These are phyloP conservation scores for Clavispora asparagi DNA, from an alignment of 805 yeast genomes.

Conservation along the genomic window DNA sequence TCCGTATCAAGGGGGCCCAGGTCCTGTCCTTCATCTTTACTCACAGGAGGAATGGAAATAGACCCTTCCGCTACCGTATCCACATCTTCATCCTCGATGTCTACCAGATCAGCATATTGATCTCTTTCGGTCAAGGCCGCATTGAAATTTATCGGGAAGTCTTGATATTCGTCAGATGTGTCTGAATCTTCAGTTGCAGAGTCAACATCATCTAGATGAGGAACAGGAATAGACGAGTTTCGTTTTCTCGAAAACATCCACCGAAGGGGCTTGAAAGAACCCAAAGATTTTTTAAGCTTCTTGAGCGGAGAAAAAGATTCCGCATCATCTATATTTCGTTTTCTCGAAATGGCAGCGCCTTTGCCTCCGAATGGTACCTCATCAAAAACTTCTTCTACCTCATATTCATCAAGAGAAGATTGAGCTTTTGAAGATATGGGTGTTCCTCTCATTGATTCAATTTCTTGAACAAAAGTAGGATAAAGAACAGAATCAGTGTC, in stretches of 20 bases:
- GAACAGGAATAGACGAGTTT: background rate
- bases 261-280: constrained; percentile 6
- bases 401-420: background rate
- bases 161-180: background rate
- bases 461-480: constrained; percentile 10
- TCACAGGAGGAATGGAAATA: too few species aligned
- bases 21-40: too few species aligned
- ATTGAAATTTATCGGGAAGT: background rate
- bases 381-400: background rate
- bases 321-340: constrained; percentile 1
- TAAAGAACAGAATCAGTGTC: constrained; percentile 4
- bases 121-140: too few species aligned
- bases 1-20: too few species aligned
- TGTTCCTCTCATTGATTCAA: constrained; percentile 7
- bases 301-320: constrained; percentile 7
- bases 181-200: background rate
- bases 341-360: background rate
- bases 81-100: background rate
- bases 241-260: background rate
- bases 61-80: too few species aligned
- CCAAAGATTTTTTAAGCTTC: constrained; percentile 4
- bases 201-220: background rate
- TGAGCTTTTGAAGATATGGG: background rate
- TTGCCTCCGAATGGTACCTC: background rate
- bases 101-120: background rate